Evolutionary conservation across 306 rosid genomes (phyloP).

Genomic region (Acacia acuminata): DNA sequence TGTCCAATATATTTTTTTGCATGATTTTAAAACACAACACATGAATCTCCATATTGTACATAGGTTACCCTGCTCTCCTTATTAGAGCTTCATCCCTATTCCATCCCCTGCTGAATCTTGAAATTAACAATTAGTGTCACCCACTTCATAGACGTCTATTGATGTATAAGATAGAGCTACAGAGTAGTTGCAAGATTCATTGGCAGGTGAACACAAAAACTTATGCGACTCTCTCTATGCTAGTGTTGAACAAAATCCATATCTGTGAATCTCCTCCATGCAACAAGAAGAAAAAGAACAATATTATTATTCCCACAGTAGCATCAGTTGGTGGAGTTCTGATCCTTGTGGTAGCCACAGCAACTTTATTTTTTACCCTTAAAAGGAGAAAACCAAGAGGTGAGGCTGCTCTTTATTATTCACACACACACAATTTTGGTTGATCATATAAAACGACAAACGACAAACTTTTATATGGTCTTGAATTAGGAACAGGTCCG

Average conservation of each 20-base stretch:
- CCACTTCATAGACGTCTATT: too few relatives aligned
- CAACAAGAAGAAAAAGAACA: constrained; percentile 11
- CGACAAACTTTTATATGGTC: background rate
- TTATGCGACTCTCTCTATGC: constrained; percentile 10
- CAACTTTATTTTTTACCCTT: constrained; percentile 11
- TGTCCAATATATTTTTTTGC: background rate
- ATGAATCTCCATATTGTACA: too few relatives aligned
- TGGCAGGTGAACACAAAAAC: background rate
- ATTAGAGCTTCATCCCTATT: too few relatives aligned
- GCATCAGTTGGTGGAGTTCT: constrained; percentile 43
- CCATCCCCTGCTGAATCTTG: too few relatives aligned
- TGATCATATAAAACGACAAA: background rate
- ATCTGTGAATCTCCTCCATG: constrained; percentile 35
- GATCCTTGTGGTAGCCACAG: constrained; percentile 18
- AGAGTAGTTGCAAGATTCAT: too few relatives aligned
- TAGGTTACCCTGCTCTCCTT: too few relatives aligned
- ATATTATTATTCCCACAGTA: constrained; percentile 27
- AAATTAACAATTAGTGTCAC: too few relatives aligned
- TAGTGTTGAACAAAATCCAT: constrained; percentile 42
- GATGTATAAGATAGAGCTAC: too few relatives aligned
- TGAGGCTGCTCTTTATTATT: background rate
- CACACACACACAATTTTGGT: background rate
- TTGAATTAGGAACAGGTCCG: background rate
- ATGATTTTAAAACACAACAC: background rate
- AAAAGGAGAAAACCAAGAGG: constrained; percentile 34